Evolutionary conservation across 139 green algal species (phyloP).

Genomic region (Closterium sp.): DNA sequence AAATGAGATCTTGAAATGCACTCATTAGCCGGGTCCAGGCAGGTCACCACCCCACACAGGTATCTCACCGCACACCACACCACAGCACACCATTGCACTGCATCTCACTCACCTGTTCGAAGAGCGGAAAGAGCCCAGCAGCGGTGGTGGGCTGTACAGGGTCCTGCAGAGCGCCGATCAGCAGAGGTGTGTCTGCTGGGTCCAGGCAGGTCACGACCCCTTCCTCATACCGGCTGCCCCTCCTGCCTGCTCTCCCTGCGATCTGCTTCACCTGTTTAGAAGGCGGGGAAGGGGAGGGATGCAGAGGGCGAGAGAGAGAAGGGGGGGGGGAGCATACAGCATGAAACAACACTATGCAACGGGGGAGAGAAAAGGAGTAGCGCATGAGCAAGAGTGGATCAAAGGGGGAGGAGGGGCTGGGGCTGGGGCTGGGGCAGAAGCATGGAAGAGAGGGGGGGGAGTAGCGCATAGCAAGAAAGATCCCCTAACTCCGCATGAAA

Average conservation of each 20-base stretch:
- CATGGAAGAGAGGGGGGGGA: background rate
- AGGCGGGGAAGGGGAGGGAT: background rate
- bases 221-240: conserved; percentile 44
- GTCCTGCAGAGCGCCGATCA: conserved; percentile 34
- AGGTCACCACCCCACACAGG: background rate
- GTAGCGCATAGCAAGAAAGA: too few relatives aligned
- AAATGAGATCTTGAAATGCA: too few relatives aligned
- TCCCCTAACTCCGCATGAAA: too few relatives aligned
- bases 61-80: background rate
- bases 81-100: background rate
- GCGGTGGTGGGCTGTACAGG: conserved; percentile 1
- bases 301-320: background rate
- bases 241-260: conserved; percentile 55
- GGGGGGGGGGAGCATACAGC: background rate
- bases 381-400: background rate
- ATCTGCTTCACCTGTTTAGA: conserved; percentile 62
- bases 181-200: conserved; percentile 13
- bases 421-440: background rate
- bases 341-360: background rate
- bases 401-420: background rate
- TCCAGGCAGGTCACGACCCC: conserved; percentile 18
- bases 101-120: conserved; percentile 69
- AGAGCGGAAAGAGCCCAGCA: conserved; percentile 58
- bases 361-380: background rate
- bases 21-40: too few relatives aligned